Evolutionary conservation across 1,284 basidiomycete species (phyloP).

Genomic region (Fomitiporia mediterranea): DNA sequence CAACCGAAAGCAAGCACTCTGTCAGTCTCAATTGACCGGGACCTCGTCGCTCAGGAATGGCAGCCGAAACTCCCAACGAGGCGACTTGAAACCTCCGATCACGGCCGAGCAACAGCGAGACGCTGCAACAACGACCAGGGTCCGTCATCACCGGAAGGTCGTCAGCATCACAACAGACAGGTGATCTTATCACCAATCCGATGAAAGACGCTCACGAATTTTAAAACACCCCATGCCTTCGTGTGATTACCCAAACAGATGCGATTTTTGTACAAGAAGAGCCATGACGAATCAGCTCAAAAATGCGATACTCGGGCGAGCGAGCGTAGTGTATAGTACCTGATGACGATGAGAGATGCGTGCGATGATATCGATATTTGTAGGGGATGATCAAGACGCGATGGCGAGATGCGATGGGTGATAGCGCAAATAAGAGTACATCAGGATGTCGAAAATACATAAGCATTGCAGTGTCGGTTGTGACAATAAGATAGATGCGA

Average conservation of each 20-base stretch:
- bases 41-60: not conserved
- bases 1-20: not conserved
- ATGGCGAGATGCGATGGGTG: conserved; percentile 4
- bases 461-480: not conserved
- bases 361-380: not conserved
- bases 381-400: not conserved
- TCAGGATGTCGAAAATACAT: conserved; percentile 12
- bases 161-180: not conserved
- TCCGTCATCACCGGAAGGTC: conserved; percentile 2
- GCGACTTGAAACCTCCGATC: conserved; percentile 2
- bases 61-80: not conserved
- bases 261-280: not conserved
- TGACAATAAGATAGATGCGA: not conserved
- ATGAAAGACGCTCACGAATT: not conserved
- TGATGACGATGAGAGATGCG: not conserved
- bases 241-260: no score
- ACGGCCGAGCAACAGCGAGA: not conserved
- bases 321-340: not conserved
- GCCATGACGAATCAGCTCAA: not conserved
- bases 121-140: not conserved
- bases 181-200: not conserved
- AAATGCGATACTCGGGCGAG: not conserved
- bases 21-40: not conserved
- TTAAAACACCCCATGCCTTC: not conserved
- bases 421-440: conserved; percentile 8